Evolutionary conservation across 495 filamentous ascomycete genomes (phyloP), one percentile per base, ranked within the genome.

Genomic region (Hypoxylon perforatum): DNA sequence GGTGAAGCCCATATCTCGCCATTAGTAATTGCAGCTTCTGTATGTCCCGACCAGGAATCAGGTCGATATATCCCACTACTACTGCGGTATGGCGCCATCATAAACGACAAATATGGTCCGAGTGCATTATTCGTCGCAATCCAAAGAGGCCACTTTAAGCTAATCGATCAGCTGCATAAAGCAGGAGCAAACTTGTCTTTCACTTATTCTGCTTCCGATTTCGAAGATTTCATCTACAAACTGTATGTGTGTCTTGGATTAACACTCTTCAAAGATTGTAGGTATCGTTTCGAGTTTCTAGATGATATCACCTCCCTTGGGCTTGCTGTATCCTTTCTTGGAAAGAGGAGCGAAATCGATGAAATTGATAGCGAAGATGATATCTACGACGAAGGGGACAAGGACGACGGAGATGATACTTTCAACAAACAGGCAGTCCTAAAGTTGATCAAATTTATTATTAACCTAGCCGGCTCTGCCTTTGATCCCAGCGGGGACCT

Each of bases 141-240:
- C 35, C 12, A 12, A 12, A 36, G 23, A 33, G 61, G 53, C 23
- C 19, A 35, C 18, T 14, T 45, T 52, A 25, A 64, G 4, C 36
- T 57, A 11, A 57, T 57, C 19, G 17, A 42, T 25, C 3, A 39
- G 9, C 15, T 64, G 1, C 28, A 57, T 23, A 10, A 28, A 14
- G 30, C 42, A 8, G 61, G 61, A 1, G 61, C 45, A n/a, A 23
- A 57, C 17, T 30, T 57, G 14, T 35, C 46, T n/a, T 63, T n/a
- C 1, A 39, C 1, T 44, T 28, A 7, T 7, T 7, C 25, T 28
- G 25, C 25, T 28, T n/a, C n/a, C n/a, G n/a, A n/a, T n/a, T n/a
- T n/a, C n/a, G 25, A 28, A 28, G 25, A 28, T 3, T 28, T 28
- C 25, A 3, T 7, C 25, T 28, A 28, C 25, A 28, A 28, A 28